Evolutionary conservation across 148 eudicot genomes (phyloP).

Genomic region (Beta vulgaris): DNA sequence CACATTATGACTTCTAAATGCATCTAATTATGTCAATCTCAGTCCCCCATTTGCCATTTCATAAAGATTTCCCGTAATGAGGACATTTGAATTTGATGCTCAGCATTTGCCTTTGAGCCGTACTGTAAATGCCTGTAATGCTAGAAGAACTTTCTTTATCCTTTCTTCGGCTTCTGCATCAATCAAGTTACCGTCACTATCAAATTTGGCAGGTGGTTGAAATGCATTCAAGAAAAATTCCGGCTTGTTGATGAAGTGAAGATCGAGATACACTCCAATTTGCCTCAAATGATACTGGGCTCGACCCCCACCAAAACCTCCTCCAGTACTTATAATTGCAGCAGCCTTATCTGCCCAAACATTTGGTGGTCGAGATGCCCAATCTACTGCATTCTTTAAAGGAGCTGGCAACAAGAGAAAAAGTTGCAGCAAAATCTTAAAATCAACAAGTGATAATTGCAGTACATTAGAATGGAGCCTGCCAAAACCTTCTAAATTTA

Average conservation of each 20-base stretch:
- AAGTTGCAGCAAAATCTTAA: not conserved
- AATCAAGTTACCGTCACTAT: conserved; percentile 63
- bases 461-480: not conserved
- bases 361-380: conserved; percentile 88
- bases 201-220: conserved; percentile 68
- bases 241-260: conserved; percentile 88
- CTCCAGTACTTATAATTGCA: conserved; percentile 71
- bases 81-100: not conserved
- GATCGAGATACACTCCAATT: conserved; percentile 67
- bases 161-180: conserved; percentile 49
- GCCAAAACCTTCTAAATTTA: not conserved
- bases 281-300: conserved; percentile 83
- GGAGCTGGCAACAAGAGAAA: conserved; percentile 44
- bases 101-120: conserved; percentile 44
- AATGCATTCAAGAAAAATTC: conserved; percentile 66
- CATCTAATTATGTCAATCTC: not conserved
- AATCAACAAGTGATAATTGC: not conserved
- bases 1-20: not conserved
- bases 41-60: too few relatives aligned
- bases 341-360: conserved; percentile 82
- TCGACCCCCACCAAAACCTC: conserved; percentile 63
- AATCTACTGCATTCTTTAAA: conserved; percentile 79
- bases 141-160: conserved; percentile 51
- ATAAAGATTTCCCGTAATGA: not conserved
- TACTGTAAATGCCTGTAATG: conserved; percentile 56